Evolutionary conservation across 257 asterid species (phyloP).

Genomic region (Solanum sejunctum): DNA sequence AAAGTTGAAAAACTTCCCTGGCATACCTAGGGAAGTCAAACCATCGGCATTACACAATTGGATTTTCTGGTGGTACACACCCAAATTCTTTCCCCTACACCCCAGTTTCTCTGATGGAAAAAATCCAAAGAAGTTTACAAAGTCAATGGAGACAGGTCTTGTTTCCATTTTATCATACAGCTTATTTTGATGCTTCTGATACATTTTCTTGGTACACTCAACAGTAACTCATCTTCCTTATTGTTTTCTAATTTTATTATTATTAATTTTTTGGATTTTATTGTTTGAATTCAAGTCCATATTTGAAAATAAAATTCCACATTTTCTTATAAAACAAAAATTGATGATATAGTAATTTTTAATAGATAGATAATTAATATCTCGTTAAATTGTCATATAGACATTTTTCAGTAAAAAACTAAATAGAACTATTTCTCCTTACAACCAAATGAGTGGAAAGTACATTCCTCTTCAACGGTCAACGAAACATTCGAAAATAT

Average conservation of each 20-base stretch:
- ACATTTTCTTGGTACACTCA: background rate
- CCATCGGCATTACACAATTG: background rate
- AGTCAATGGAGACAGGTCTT: background rate
- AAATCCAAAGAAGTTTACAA: background rate
- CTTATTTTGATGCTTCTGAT: background rate
- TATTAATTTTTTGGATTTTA: background rate
- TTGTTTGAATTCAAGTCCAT: background rate
- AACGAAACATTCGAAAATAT: background rate
- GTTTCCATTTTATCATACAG: background rate
- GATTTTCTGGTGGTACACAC: background rate
- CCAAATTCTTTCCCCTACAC: background rate
- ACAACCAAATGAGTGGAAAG: background rate
- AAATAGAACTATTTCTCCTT: background rate
- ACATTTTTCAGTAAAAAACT: background rate
- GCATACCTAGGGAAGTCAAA: background rate
- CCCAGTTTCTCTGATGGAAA: background rate
- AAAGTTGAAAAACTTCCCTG: background rate
- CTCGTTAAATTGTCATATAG: background rate
- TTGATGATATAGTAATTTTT: background rate
- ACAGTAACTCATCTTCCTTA: background rate
- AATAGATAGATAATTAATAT: background rate
- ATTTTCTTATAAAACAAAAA: background rate
- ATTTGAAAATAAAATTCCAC: background rate
- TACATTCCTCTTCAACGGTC: background rate
- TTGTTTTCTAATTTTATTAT: background rate